These are phyloP conservation scores for Tothia fuscella DNA, from an alignment of 2,329 filamentous ascomycete species.

Conservation along the genomic window DNA sequence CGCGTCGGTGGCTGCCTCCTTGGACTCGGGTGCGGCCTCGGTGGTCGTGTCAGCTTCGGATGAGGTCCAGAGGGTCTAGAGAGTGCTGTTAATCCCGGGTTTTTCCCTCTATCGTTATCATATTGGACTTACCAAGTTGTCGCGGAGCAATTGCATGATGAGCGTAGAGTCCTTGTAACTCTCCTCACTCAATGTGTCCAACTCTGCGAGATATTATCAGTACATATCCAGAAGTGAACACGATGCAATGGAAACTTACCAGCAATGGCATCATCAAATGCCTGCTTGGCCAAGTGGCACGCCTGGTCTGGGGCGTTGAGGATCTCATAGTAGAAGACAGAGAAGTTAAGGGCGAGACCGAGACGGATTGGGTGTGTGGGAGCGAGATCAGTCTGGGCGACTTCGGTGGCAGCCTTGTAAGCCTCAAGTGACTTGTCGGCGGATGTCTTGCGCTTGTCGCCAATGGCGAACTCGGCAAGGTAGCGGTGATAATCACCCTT, in stretches of 20 bases:
- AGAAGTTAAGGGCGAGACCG: constrained; percentile 88
- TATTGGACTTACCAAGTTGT: constrained; percentile 62
- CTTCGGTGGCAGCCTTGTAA: constrained; percentile 89
- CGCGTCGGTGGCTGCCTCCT: constrained; percentile 45
- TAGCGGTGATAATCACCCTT: constrained; percentile 99
- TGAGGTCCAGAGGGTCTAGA: constrained; percentile 96
- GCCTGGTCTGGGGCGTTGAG: constrained; percentile 96
- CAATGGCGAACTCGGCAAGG: constrained; percentile 90
- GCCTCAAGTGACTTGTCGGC: constrained; percentile 92
- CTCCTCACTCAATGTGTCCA: constrained; percentile 94
- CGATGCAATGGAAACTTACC: constrained; percentile 33
- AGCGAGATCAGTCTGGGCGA: constrained; percentile 77
- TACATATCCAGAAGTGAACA: constrained; percentile 13
- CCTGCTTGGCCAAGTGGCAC: constrained; percentile 94
- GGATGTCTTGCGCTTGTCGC: constrained; percentile 89
- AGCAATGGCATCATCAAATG: constrained; percentile 93
- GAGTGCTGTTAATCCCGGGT: constrained; percentile 26
- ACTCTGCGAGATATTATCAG: constrained; percentile 48
- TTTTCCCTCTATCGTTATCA: constrained; percentile 3
- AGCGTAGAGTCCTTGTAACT: constrained; percentile 98
- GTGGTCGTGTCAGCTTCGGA: constrained; percentile 84
- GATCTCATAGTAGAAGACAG: constrained; percentile 99
- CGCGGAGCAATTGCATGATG: constrained; percentile 96
- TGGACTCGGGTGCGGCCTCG: constrained; percentile 24
- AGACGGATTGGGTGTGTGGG: constrained; percentile 90